Conservation (phyloP, 2,329 filamentous ascomycete species). For the Mariannaea sp. region DNA sequence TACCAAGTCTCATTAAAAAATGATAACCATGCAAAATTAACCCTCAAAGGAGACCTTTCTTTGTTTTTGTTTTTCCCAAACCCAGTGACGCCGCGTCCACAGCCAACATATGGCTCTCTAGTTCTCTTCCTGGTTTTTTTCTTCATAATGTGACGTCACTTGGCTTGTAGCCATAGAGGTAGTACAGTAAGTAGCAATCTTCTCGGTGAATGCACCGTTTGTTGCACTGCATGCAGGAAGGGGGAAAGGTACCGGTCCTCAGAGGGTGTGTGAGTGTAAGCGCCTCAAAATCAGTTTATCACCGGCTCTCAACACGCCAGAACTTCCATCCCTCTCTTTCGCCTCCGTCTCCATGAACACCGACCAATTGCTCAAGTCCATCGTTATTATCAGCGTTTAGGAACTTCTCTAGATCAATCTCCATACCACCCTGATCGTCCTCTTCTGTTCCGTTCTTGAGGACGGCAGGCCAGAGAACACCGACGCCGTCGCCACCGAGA, state of each 20-base stretch:
- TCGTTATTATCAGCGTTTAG: constrained; percentile 82
- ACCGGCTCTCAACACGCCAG: constrained; percentile 67
- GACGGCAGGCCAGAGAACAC: constrained; percentile 91
- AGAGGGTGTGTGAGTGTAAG: background rate
- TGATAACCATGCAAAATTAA: constrained; percentile 37
- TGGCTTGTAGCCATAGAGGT: constrained; percentile 30
- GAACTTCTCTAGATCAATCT: constrained; percentile 87
- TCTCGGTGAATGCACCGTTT: constrained; percentile 9
- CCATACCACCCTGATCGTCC: constrained; percentile 79
- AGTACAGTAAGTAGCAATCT: constrained; percentile 26
- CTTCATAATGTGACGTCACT: constrained; percentile 32
- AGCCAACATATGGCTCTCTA: constrained; percentile 21
- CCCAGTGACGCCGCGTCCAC: constrained; percentile 25
- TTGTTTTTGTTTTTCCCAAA: too few species aligned
- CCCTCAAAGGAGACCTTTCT: too few species aligned
- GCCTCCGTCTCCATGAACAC: constrained; percentile 70
- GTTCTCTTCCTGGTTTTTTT: constrained; percentile 16
- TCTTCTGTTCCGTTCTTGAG: constrained; percentile 83
- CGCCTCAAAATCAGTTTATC: constrained; percentile 10
- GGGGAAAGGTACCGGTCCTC: constrained; percentile 6
- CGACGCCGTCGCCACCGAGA: constrained; percentile 89
- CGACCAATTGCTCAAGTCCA: constrained; percentile 85
- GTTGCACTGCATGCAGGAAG: constrained; percentile 5
- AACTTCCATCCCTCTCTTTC: constrained; percentile 85
- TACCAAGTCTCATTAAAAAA: constrained; percentile 34